A percentile compares a stretch with the other conserved stretches of the same genome.
Evolutionary conservation across 345 rosid genomes (phyloP).

Genomic region (Eucalyptus viminalis): DNA sequence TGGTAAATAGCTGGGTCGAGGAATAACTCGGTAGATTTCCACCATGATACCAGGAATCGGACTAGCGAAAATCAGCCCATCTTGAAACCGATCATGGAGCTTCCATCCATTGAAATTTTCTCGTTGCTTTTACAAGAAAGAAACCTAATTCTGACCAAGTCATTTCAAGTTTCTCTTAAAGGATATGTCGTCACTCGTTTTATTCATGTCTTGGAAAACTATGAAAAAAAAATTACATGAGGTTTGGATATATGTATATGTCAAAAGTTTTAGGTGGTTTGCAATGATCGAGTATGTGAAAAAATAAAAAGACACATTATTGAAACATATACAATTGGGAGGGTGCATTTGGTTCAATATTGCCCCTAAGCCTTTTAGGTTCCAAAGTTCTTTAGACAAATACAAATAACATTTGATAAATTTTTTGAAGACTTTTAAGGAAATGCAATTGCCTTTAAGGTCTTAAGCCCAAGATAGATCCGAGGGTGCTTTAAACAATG

Average conservation of each 20-base stretch:
- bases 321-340: not conserved
- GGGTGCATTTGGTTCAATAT: not conserved
- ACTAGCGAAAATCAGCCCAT: not conserved
- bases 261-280: not conserved
- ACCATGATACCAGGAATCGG: not conserved
- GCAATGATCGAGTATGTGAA: not conserved
- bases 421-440: too few relatives aligned
- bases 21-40: not conserved
- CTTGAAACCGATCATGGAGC: not conserved
- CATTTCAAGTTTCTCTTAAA: not conserved
- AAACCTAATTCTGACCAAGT: not conserved
- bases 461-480: not conserved
- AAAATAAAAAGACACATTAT: not conserved
- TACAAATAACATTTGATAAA: rapidly evolving
- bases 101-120: not conserved
- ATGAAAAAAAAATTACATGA: not conserved
- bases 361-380: not conserved
- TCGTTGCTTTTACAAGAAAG: not conserved
- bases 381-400: not conserved
- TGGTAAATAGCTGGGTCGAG: not conserved
- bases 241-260: not conserved
- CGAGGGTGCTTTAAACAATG: not conserved
- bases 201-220: not conserved
- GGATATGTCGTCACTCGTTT: not conserved
- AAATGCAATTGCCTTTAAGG: too few relatives aligned